Conservation (phyloP, 2,329 filamentous ascomycete species). For the Cordyceps tenuipes region DNA sequence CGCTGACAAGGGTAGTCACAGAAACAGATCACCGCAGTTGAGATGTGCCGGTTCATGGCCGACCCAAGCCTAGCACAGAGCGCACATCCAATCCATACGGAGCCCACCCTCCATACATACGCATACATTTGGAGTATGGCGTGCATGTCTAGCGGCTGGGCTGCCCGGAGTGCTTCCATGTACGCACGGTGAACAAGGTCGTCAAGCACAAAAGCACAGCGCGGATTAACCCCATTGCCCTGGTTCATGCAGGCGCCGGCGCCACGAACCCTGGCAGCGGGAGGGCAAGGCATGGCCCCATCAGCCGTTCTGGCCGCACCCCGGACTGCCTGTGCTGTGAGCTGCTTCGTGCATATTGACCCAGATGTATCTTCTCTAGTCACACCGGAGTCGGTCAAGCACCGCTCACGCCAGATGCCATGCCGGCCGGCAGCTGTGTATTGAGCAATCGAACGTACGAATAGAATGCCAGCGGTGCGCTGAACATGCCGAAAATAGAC, state of each 20-base stretch:
- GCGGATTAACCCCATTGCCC: constrained; percentile 3
- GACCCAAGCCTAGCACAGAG: constrained; percentile 8
- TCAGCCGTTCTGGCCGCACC: constrained; percentile 9
- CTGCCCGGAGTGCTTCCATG: neutral
- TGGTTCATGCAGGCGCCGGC: constrained; percentile 11
- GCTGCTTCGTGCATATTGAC: neutral
- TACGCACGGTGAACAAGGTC: neutral
- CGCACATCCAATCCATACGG: neutral
- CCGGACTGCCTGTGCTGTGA: neutral
- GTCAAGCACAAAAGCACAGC: neutral
- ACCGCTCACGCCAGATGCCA: neutral
- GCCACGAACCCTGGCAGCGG: constrained; percentile 11
- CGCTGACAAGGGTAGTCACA: constrained; percentile 9
- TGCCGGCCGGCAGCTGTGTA: neutral
- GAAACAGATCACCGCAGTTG: constrained; percentile 10
- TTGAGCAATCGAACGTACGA: neutral
- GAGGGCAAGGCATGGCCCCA: neutral
- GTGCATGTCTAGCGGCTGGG: constrained; percentile 8
- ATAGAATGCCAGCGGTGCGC: neutral
- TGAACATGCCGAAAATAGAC: neutral
- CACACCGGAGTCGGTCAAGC: neutral
- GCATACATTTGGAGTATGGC: neutral
- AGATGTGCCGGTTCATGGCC: constrained; percentile 11
- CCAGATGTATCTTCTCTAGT: neutral
- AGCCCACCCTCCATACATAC: too few relatives aligned